These are phyloP conservation scores for Annona cherimola DNA, from an alignment of 164 flowering plant genomes.

Conservation along the genomic window DNA sequence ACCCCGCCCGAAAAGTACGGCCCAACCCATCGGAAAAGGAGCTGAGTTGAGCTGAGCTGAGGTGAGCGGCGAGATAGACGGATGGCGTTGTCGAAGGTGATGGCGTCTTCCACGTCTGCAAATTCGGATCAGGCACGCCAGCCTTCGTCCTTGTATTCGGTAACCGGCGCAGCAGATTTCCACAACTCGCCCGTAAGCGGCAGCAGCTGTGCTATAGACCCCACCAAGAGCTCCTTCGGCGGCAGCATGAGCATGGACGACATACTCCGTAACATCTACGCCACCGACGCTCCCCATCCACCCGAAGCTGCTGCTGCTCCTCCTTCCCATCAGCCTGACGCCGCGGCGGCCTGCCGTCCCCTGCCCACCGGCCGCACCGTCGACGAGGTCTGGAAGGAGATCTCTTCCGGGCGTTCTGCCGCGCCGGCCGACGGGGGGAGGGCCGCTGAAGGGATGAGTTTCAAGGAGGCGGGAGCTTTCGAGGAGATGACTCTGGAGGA, in stretches of 20 bases:
- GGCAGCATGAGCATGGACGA: conserved; percentile 32
- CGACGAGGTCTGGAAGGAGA: conserved; percentile 65
- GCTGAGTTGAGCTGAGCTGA: not conserved
- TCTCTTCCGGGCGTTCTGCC: conserved; percentile 12
- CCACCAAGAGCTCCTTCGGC: conserved; percentile 3
- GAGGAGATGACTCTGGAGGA: conserved; percentile 74
- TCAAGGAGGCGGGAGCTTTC: conserved; percentile 22
- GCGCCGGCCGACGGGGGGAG: not conserved
- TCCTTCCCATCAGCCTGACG: not conserved
- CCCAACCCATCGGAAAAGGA: too few relatives aligned
- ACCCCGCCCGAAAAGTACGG: conserved; percentile 3
- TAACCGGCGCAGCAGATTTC: conserved; percentile 4
- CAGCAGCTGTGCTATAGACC: conserved; percentile 2
- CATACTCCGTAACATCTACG: conserved; percentile 31
- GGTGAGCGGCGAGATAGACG: not conserved
- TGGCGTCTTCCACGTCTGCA: conserved; percentile 24
- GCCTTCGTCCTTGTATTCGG: conserved; percentile 26
- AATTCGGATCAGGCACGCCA: conserved; percentile 48
- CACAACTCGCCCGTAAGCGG: not conserved
- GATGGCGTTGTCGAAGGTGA: conserved; percentile 18
- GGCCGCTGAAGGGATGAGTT: conserved; percentile 10
- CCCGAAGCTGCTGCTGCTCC: conserved; percentile 25
- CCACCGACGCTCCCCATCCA: conserved; percentile 5
- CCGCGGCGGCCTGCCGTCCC: not conserved
- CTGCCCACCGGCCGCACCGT: conserved; percentile 17